Evolutionary conservation across 257 asterid genomes (phyloP).

Genomic region (Ehretia macrophylla): DNA sequence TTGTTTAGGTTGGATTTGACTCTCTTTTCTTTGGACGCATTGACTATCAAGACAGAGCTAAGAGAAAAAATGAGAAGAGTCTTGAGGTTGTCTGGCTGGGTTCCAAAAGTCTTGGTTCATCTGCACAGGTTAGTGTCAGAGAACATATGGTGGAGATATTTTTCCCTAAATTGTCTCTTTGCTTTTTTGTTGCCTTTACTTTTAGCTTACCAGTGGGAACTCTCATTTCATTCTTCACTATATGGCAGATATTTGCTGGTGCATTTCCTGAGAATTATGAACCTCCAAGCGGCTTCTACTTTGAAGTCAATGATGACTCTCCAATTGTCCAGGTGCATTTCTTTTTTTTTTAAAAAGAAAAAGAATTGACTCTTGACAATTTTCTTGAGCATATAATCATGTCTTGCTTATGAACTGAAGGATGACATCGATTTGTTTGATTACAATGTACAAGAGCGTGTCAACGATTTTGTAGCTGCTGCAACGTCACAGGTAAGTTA

Average conservation of each 20-base stretch:
- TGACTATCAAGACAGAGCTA: constrained; percentile 95
- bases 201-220: background rate
- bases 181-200: no score
- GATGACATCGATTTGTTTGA: constrained; percentile 69
- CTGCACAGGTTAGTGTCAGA: constrained; percentile 63
- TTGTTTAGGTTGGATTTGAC: constrained; percentile 89
- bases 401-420: constrained; percentile 34
- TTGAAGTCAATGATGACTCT: constrained; percentile 73
- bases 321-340: constrained; percentile 73
- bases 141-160: background rate
- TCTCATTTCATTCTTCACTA: background rate
- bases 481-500: constrained; percentile 65
- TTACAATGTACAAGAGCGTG: constrained; percentile 92
- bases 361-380: constrained; percentile 6
- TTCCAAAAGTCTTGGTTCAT: constrained; percentile 74
- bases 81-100: constrained; percentile 96
- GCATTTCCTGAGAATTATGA: constrained; percentile 90
- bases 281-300: constrained; percentile 82
- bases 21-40: constrained; percentile 91
- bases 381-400: constrained; percentile 20
- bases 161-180: background rate
- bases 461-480: constrained; percentile 86
- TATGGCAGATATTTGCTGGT: constrained; percentile 80
- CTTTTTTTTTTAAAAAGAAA: background rate
- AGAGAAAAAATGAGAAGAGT: constrained; percentile 65